Conservation (phyloP, 257 asterid genomes). For the Asclepias syriaca region DNA sequence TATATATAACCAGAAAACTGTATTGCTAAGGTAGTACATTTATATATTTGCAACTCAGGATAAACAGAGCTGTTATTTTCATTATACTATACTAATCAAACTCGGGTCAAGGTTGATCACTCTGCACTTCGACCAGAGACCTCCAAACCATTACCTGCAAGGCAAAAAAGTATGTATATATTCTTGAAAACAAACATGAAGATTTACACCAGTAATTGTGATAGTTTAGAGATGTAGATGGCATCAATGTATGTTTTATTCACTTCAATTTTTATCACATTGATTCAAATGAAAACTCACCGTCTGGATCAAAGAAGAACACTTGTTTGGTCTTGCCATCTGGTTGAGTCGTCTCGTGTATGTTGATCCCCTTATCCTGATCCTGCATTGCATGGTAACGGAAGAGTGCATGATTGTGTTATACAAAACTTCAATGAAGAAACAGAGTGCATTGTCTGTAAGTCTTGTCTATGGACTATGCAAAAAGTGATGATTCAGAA, state of each 20-base stretch:
- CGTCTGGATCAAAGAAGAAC: slow-evolving; percentile 95
- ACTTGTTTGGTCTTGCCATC: slow-evolving; percentile 75
- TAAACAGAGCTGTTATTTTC: neutral
- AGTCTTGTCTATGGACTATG: neutral
- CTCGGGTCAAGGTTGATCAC: slow-evolving; percentile 5
- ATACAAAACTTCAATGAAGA: neutral
- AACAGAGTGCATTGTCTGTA: neutral
- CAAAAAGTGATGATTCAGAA: too few species aligned
- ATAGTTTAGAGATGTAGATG: neutral
- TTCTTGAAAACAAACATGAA: too few species aligned
- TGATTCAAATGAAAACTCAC: slow-evolving; percentile 32
- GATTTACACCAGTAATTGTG: too few species aligned
- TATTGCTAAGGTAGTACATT: neutral
- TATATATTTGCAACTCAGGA: neutral
- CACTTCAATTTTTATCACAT: neutral
- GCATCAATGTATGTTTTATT: neutral
- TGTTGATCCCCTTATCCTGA: slow-evolving; percentile 68
- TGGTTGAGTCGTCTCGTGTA: slow-evolving; percentile 49
- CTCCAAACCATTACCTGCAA: slow-evolving; percentile 89
- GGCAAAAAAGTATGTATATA: neutral
- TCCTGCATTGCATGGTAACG: slow-evolving; percentile 34
- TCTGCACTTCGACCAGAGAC: slow-evolving; percentile 46
- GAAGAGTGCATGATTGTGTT: neutral
- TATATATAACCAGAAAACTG: neutral
- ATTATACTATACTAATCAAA: too few species aligned